A percentile compares a stretch with the other conserved stretches of the same genome.
phyloP scores from a whole-genome alignment of 163 green algal genomes.

The Scenedesmus sp. region DNA sequence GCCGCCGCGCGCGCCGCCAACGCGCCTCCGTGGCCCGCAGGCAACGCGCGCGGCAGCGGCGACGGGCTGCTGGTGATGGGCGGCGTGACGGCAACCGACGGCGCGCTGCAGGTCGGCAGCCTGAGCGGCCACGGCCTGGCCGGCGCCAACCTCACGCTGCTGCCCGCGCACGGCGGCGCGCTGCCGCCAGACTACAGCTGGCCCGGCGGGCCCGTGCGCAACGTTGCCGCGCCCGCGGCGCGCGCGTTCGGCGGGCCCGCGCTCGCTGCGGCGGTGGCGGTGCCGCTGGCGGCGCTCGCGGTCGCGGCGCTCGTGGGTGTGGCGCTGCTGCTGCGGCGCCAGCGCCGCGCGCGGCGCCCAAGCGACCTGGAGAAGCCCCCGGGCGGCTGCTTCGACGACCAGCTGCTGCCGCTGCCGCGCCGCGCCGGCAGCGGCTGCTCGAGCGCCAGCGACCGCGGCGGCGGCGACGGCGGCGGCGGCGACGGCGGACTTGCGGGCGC shows the following conservation, averaged over 20 bases:
- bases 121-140: not conserved
- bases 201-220: not conserved
- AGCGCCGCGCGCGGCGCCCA: not conserved
- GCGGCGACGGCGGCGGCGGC: not conserved
- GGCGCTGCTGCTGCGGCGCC: not conserved
- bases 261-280: conserved; percentile 3
- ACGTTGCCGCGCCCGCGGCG: not conserved
- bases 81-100: not conserved
- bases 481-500: too few species aligned
- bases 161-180: not conserved
- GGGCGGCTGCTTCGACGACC: not conserved
- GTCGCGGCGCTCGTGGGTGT: not conserved
- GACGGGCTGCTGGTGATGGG: conserved; percentile 22
- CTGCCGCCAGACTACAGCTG: conserved; percentile 16
- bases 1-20: too few species aligned
- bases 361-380: not conserved
- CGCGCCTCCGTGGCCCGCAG: too few species aligned
- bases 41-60: not conserved
- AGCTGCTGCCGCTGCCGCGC: not conserved
- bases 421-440: conserved; percentile 2
- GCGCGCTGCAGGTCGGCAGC: conserved; percentile 8
- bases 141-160: not conserved
- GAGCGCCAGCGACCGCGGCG: not conserved
- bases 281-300: not conserved
- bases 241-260: not conserved